These are phyloP conservation scores for Aspergillus ibericus DNA, from an alignment of 2,329 filamentous ascomycete species.

Conservation along the genomic window DNA sequence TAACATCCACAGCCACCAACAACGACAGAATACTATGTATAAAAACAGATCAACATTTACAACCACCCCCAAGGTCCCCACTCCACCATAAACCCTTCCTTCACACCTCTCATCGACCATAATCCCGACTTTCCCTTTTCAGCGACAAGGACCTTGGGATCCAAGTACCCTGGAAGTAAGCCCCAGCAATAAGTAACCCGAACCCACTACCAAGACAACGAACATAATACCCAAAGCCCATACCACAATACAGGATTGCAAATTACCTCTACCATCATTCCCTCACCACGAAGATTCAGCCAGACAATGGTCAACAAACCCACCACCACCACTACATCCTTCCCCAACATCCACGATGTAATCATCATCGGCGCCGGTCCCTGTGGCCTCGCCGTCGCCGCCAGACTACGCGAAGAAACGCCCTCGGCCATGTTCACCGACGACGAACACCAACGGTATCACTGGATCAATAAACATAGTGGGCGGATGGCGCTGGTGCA, in stretches of 20 bases:
- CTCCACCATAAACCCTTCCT: neutral
- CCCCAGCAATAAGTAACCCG: neutral
- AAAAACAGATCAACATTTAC: neutral
- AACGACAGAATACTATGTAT: neutral
- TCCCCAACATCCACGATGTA: constrained; percentile 54
- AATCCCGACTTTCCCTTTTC: neutral
- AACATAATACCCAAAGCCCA: no score
- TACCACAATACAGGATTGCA: no score
- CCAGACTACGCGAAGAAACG: constrained; percentile 68
- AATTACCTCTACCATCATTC: neutral
- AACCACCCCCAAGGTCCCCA: constrained; percentile 29
- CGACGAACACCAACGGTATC: constrained; percentile 77
- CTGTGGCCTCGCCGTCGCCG: constrained; percentile 71
- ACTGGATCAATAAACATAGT: constrained; percentile 70
- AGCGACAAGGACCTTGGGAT: constrained; percentile 34
- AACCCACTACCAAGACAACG: no score
- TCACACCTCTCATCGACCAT: constrained; percentile 9
- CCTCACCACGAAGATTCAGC: no score
- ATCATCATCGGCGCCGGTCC: constrained; percentile 74
- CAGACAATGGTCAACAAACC: constrained; percentile 7
- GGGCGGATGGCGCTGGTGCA: constrained; percentile 54
- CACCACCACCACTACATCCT: neutral
- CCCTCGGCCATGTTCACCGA: constrained; percentile 81
- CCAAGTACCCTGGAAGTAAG: constrained; percentile 33
- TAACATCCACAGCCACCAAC: neutral